Conservation (phyloP, 495 filamentous ascomycete species). For the Beverwykella pulmonaria region DNA sequence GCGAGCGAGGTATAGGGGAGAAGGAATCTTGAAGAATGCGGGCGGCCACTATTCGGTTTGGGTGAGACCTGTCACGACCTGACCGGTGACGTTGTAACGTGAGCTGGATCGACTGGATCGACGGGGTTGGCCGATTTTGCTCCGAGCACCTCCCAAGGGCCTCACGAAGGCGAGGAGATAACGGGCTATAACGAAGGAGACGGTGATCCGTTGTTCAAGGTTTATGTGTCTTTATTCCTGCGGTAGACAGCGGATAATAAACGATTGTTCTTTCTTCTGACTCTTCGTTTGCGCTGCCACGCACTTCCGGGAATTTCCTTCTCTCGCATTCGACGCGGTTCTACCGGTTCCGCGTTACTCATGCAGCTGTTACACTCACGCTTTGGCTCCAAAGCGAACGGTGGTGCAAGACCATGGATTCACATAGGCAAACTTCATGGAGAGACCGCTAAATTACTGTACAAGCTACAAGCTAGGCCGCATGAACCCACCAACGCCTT, state of each 20-base stretch:
- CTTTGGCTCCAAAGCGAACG: neutral
- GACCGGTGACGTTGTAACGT: neutral
- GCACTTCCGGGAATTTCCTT: neutral
- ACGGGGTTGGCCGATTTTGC: neutral
- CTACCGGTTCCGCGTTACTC: neutral
- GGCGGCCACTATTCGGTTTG: constrained; percentile 11
- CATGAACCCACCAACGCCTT: constrained; percentile 9
- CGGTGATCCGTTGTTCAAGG: neutral
- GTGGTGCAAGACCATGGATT: neutral
- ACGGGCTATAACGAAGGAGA: neutral
- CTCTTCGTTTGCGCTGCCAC: constrained; percentile 18
- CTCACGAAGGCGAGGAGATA: neutral
- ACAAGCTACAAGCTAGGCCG: neutral
- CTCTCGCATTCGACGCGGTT: constrained; percentile 24
- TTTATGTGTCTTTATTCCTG: neutral
- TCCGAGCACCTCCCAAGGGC: neutral
- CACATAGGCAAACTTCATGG: neutral
- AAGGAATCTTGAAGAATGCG: neutral
- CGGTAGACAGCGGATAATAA: neutral
- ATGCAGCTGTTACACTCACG: neutral
- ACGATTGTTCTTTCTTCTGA: constrained; percentile 19
- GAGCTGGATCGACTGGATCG: neutral
- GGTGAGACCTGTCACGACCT: neutral
- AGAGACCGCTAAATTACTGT: neutral
- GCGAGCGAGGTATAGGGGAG: neutral